Evolutionary conservation across 2,329 filamentous ascomycete species (phyloP), one percentile per base, ranked within the genome.

Genomic region (Sporothrix protearum): DNA sequence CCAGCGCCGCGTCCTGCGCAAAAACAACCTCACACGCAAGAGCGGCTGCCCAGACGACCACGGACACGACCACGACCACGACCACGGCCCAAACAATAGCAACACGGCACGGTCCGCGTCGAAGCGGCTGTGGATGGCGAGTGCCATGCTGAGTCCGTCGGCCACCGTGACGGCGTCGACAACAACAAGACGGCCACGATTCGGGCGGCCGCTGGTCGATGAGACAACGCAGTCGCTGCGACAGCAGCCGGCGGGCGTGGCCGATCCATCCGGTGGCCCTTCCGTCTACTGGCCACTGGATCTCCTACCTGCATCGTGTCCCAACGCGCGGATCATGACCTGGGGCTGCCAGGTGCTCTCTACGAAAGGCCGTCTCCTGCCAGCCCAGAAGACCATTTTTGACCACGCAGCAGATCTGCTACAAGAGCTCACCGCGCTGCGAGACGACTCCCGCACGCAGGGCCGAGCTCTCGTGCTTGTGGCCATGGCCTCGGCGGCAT

Each of bases 321-420:
- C 77, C 2, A 76, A 75, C 16, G 73, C 76, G 4, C 74, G 79
- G 25, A 74, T 80, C 8, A 73, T 77, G 6, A 78, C 76, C 3
- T 80, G 77, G 78, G 79, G 78, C 2, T 79, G 77, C 70, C 77
- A 77, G 39, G 77, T 76, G 1, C 74, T 79, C 0, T 73, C 75
- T 0, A 71, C 74, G 0, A 74, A 77, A 51, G 75, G 75, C 39
- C 74, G 77, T 36, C 75, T 78, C 6, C 73, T 77, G 0, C 76
- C 76, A 0, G 75, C 74, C 0, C 78, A 79, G 69, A 76, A 75
- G 12, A 76, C 77, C 67, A 74, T 79, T 10, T 78, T 79, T 69
- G 76, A 76, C 8, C 77, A 79, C 66, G 78, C 77, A 0, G 69
- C 70, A 6, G 77, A 79, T 12, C 72, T 80, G 12, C 71, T 80